Evolutionary conservation across 768 basidiomycete species (phyloP).

Genomic region (Boletales sp.): DNA sequence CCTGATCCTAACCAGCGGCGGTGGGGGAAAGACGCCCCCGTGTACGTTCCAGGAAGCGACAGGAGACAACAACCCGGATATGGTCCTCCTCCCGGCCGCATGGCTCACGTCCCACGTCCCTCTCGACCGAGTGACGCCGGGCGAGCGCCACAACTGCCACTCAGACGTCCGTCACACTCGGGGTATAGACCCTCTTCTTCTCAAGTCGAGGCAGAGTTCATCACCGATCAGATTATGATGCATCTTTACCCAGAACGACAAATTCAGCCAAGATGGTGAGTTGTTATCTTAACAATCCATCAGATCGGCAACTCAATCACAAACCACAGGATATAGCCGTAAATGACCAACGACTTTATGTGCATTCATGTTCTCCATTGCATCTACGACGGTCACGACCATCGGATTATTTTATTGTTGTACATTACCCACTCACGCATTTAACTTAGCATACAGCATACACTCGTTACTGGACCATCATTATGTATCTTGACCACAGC

Average conservation of each 20-base stretch:
- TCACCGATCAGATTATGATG: constrained; percentile 34
- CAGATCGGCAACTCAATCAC: not conserved
- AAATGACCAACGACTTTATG: not conserved
- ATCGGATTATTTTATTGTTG: constrained; percentile 10
- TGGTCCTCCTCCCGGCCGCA: constrained; percentile 4
- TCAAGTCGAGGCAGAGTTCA: constrained; percentile 30
- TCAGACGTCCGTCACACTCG: constrained; percentile 9
- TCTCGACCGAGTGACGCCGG: constrained; percentile 19
- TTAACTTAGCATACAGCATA: no score
- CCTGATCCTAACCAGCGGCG: constrained; percentile 21
- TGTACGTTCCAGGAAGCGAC: constrained; percentile 6
- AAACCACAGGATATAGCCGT: constrained; percentile 20
- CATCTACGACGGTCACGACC: constrained; percentile 8
- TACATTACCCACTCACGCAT: not conserved
- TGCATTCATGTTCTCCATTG: constrained; percentile 7
- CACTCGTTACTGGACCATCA: no score
- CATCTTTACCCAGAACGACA: constrained; percentile 30
- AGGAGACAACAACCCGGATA: constrained; percentile 1
- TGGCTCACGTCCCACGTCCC: not conserved
- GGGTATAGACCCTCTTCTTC: constrained; percentile 20
- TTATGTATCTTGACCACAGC: no score
- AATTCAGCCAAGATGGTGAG: constrained; percentile 33
- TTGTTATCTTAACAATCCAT: not conserved
- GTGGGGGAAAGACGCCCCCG: constrained; percentile 10
- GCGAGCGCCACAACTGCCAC: constrained; percentile 14